Conservation (phyloP, 257 asterid genomes). For the Solanum neorickii region DNA sequence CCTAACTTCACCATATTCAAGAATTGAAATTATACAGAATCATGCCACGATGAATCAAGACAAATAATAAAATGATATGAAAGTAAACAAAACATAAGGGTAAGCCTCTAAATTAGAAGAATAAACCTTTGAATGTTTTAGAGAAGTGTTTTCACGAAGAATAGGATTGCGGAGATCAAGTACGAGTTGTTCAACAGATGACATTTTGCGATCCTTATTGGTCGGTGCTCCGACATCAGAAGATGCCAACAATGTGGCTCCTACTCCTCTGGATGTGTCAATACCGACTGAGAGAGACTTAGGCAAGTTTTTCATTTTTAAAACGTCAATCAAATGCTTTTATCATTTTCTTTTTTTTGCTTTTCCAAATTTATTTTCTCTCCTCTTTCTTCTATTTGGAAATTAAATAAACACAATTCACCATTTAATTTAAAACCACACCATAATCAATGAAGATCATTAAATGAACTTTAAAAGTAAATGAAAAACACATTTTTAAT, state of each 20-base stretch:
- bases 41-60: background rate
- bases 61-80: background rate
- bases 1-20: background rate
- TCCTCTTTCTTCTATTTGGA: no score
- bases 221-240: background rate
- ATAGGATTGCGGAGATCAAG: constrained; percentile 2
- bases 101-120: background rate
- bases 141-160: constrained; percentile 7
- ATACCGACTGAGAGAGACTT: no score
- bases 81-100: background rate
- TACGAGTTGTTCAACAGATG: constrained; percentile 27
- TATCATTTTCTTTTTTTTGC: no score
- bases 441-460: background rate
- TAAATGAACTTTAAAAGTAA: no score
- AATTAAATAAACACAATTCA: no score
- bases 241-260: no score
- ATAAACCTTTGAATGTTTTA: constrained; percentile 10
- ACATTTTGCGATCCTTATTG: constrained; percentile 51
- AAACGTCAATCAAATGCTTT: no score
- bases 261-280: no score
- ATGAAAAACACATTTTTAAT: background rate
- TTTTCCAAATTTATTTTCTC: no score
- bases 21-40: no score
- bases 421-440: background rate
- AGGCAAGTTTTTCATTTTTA: no score